Evolutionary conservation across 305 asterid species (phyloP), one percentile per base, ranked within the genome.

Genomic region (Coffea humblotiana): DNA sequence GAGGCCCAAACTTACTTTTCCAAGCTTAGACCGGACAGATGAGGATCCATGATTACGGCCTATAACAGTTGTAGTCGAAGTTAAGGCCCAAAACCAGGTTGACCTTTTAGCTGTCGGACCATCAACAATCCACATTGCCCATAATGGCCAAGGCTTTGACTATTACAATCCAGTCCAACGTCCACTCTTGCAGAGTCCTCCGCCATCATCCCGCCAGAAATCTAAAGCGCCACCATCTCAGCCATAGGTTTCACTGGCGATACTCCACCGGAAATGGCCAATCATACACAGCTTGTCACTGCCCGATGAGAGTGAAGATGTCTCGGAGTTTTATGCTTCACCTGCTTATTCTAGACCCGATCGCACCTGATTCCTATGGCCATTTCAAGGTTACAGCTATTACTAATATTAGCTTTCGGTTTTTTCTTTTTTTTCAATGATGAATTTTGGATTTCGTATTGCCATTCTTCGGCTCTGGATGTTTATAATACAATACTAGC

Each of bases 321-420:
- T 80, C 77, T 81, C 71, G 47, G 61, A 37, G 23, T 83, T 60
- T 70, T 74, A 61, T 78, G 72, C 77, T n/a, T 83, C 79, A 37
- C 45, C 63, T 74, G 65, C 83, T 83, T 65, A 54, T 79, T 81
- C 71, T 78, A 73, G 80, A 80, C 78, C 84, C 68, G 27, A 69
- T 76, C 71, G 47, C 86, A 69, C 74, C 82, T 74, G 73, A 73
- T 86, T 85, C 82, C 82, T 80, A 93, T 91, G 97, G 96, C 96
- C 79, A 84, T 82, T 74, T 83, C 88, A 51, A 90, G 94, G 97
- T 90, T 35, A 73, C 51, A 48, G 15, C 47, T 78, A 64, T 76
- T 82, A 49, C 16, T 32, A 14, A 1, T 69, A 40, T 13, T 81
- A 13, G 74, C 27, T 47, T 47, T 81, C 58, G 69, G 12, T 49